Evolutionary conservation across 2,329 filamentous ascomycete genomes (phyloP).

Genomic region (Ascochyta pisi): DNA sequence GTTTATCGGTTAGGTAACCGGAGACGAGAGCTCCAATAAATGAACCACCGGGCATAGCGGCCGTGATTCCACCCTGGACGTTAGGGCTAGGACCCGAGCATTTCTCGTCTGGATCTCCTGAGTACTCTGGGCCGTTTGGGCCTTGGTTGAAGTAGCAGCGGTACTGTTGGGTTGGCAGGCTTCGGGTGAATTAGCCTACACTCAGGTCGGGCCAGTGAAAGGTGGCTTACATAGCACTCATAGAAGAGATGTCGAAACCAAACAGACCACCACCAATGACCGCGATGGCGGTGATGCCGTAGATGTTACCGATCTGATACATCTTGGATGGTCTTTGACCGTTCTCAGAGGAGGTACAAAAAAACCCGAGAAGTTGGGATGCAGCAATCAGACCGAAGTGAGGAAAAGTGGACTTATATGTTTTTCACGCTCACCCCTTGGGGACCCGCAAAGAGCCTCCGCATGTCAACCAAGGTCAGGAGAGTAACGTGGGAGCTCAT

Average conservation of each 20-base stretch:
- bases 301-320: conserved; percentile 62
- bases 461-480: conserved; percentile 11
- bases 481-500: conserved; percentile 26
- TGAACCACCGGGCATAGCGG: conserved; percentile 74
- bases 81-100: conserved; percentile 61
- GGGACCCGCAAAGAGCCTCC: conserved; percentile 8
- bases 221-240: conserved; percentile 60
- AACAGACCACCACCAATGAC: conserved; percentile 73
- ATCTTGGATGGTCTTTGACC: conserved; percentile 23
- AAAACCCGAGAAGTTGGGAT: conserved; percentile 13
- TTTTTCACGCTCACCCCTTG: not conserved
- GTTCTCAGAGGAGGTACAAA: not conserved
- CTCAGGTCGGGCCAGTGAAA: not conserved
- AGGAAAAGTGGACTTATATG: conserved; percentile 26
- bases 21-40: conserved; percentile 69
- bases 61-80: conserved; percentile 72
- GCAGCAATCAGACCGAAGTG: not conserved
- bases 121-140: conserved; percentile 41
- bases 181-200: conserved; percentile 27
- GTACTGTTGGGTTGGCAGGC: conserved; percentile 71
- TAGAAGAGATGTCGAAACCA: conserved; percentile 80
- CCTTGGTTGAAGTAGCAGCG: conserved; percentile 73
- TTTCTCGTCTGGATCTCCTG: conserved; percentile 46
- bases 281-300: conserved; percentile 64
- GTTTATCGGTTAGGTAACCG: conserved; percentile 64